These are phyloP conservation scores for Penicillium hordei DNA, from an alignment of 2,329 filamentous ascomycete species.

Conservation along the genomic window DNA sequence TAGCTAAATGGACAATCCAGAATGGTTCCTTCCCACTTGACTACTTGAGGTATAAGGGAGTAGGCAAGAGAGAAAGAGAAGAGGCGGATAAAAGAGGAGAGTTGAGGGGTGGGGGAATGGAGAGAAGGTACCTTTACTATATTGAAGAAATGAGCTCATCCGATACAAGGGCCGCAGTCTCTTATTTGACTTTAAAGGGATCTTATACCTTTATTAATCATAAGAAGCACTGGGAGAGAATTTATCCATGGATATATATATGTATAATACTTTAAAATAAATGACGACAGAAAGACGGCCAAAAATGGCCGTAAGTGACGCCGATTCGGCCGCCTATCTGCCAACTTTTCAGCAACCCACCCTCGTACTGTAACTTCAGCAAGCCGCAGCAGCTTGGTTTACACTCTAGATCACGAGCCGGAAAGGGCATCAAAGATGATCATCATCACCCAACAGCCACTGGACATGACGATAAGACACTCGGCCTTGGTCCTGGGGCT, in stretches of 20 bases:
- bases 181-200: not conserved
- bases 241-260: not conserved
- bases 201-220: not conserved
- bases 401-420: too few relatives aligned
- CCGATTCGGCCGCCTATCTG: not conserved
- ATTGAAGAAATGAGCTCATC: not conserved
- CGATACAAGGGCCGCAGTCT: not conserved
- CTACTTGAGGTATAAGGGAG: not conserved
- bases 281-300: not conserved
- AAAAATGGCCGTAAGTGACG: not conserved
- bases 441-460: conserved; percentile 28
- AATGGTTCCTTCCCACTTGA: not conserved
- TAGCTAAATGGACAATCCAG: too few relatives aligned
- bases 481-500: conserved; percentile 65
- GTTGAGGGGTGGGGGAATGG: too few relatives aligned
- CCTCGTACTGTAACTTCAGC: too few relatives aligned
- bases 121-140: not conserved
- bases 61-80: not conserved
- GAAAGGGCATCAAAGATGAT: not conserved
- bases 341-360: not conserved
- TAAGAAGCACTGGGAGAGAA: not conserved
- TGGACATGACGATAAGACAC: conserved; percentile 67
- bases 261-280: not conserved
- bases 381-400: too few relatives aligned
- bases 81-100: too few relatives aligned